Base-by-base conservation (phyloP, 169 alveolate genomes). In the Babesia ovis region DNA sequence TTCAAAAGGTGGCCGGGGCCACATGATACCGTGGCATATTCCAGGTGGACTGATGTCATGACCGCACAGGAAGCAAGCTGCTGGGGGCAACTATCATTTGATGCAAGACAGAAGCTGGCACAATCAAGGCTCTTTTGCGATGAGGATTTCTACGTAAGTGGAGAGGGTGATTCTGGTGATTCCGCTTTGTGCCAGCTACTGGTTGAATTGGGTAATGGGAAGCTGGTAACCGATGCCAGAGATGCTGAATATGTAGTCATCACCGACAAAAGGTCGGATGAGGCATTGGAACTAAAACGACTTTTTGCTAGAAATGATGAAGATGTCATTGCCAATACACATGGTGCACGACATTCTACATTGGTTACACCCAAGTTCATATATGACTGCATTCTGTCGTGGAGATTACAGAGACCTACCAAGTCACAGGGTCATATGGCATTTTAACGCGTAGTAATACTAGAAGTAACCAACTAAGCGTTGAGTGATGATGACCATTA, bases 1-100 rank as follows among this genome's bases (percentile, higher is more conserved):
- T 88, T 69, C 57, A 75, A 80, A 35, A 50, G 69, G 27, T 88
- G 93, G 93, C 93, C 93, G 29, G 91, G 88, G 23, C 90, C 90
- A 25, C 84, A 74, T 50, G 93, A 88, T 53, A 62, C 88, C 20
- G 67, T 84, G 32, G 66, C 83, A 53, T 84, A 88, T 51, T 58
- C 58, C 22, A 55, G 73, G 29, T 88, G 93, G 70, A 68, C 50
- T 23, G 18, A 41, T 18, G 31, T 81, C 6, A 46, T 79, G 34
- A 62, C 77, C 3, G 46, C 46, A 70, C 46, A 84, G 55, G 93
- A 88, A 55, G 80, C 88, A 41, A 50, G 61, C 22, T 85, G 84
- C 18, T 72, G 89, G 74, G 90, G 85, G 29, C 85, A 80, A 18
- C 58, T 70, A 46, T 70, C 72, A 48, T 88, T 88, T 32, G 88